Evolutionary conservation across 1,139 yeast genomes (phyloP), one percentile per base, ranked within the genome.

Genomic region (Geotrichum cucujoidarum): DNA sequence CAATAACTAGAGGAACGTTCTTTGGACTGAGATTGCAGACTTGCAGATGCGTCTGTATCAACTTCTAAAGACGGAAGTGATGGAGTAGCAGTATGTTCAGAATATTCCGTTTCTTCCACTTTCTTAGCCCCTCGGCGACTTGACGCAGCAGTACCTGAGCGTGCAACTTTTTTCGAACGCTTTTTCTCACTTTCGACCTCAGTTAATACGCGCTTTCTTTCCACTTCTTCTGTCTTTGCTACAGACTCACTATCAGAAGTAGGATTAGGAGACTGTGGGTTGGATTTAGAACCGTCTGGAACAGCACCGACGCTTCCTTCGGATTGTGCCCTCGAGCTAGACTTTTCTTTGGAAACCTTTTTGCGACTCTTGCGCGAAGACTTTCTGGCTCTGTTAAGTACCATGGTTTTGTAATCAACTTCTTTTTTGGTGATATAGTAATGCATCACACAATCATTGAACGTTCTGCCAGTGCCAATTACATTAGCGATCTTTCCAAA

Each of bases 381-480:
- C 7, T 74, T 67, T 1, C 73, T 68, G 57, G 79, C 79, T 56
- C 79, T 76, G 24, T 72, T 72, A 14, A 73, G 71, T 30, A 87
- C 71, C 60, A 90, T 63, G 46, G 78, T 79, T 63, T 90, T 92
- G 64, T 89, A 94, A 63, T 89, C 87, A 22, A 76, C 76, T 1
- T 72, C 70, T 64, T 85, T 83, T 70, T 94, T 94, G 3, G 97
- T 90, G 53, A 78, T 80, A 63, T 94, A 94, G 65, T 92, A 94
- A 65, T 92, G 97, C 54, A 87, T 62, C 6, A 92, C 97, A 68
- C 98, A 92, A 53, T 92, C 97, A 57, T 80, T 80, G 14, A 90
- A 75, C 1, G 87, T 78, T 58, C 97, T 73, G 32, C 83, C 67
- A 0, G 88, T 89, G 35, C 94, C 95, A 90, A 94, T 80, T 46